Conservation (phyloP, 1,284 basidiomycete species). For the Fereydounia khargensis region DNA sequence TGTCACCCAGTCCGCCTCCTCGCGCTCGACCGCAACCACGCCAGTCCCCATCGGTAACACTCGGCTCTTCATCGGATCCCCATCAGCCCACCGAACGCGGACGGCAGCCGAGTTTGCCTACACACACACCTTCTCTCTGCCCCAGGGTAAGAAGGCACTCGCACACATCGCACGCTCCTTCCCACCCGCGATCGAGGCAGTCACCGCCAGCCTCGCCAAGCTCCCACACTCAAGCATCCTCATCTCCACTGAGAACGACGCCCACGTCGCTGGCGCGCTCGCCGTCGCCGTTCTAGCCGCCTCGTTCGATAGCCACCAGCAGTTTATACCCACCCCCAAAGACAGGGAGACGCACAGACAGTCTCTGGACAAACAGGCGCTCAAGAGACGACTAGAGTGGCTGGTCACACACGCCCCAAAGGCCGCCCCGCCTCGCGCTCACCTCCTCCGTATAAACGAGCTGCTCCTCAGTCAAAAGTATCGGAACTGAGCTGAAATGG, state of each 20-base stretch:
- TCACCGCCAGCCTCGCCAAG: conserved; percentile 5
- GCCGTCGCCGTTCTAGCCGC: conserved; percentile 23
- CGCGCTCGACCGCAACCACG: background rate
- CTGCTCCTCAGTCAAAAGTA: conserved; percentile 71
- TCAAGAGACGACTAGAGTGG: conserved; percentile 74
- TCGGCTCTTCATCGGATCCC: too few species aligned
- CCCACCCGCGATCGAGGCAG: conserved; percentile 16
- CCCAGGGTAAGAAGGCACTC: conserved; percentile 27
- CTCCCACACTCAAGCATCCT: conserved; percentile 5
- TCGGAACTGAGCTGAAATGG: too few species aligned
- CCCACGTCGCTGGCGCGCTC: conserved; percentile 22
- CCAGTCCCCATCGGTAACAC: background rate
- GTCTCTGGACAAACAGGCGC: conserved; percentile 62
- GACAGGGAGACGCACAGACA: background rate
- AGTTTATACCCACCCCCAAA: conserved; percentile 1
- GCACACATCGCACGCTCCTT: conserved; percentile 12
- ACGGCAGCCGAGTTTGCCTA: background rate
- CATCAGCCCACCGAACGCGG: too few species aligned
- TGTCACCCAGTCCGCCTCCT: conserved; percentile 5
- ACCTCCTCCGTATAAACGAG: conserved; percentile 75
- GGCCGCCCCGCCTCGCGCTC: conserved; percentile 72
- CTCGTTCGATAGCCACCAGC: conserved; percentile 49
- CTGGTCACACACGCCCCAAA: conserved; percentile 70
- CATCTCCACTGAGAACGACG: conserved; percentile 20
- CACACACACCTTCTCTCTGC: conserved; percentile 2